Base-by-base conservation (phyloP, 495 filamentous ascomycete species). In the Annulohypoxylon bovei region DNA sequence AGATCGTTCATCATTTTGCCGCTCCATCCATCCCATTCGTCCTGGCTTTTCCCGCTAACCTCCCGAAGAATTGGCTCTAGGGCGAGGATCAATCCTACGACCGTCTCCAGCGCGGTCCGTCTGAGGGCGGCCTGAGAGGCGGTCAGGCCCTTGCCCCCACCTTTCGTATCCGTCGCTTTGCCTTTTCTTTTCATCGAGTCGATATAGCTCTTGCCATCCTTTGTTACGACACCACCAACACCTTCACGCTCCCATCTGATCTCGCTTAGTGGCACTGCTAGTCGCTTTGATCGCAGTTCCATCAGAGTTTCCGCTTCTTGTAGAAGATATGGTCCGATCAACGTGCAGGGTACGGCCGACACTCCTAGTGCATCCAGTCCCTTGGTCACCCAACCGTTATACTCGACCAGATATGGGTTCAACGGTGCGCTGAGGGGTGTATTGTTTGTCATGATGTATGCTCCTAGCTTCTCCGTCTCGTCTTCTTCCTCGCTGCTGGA, bases 1-100 rank as follows among this genome's bases (percentile, higher is more conserved):
- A 97, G 81, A 81, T 94, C 91, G 42, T 86, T 86, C 83, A 91
- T 95, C 91, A 97, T 92, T 71, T 90, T 92, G 33, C 91, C 88
- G 82, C 91, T 89, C 94, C 93, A 97, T 40, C 88, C 83, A 77
- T 97, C 92, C 93, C 93, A 98, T 79, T 97, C 95, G 68, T 96
- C 92, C 73, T 91, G 88, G 72, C 89, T 91, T 82, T 97, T 95
- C 25, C 89, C 91, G 72, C 92, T 94, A 32, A 88, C 88, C 71
- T 97, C 92, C 74, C 91, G 88, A 62, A 97, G 80, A 33, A 95
- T 78, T 27, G 93, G 93, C 78, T 97, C 94, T 78, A 98, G 81
- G 59, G 88, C 89, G 72, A 97, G 93, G 23, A 97, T 94, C 87
- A 93, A 88, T 74, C 94, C 90, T 59, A 94, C 88, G n/a, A 93